A percentile compares a stretch with the other conserved stretches of the same genome.
phyloP scores from a whole-genome alignment of 768 basidiomycete genomes.

The Russula olivacea region DNA sequence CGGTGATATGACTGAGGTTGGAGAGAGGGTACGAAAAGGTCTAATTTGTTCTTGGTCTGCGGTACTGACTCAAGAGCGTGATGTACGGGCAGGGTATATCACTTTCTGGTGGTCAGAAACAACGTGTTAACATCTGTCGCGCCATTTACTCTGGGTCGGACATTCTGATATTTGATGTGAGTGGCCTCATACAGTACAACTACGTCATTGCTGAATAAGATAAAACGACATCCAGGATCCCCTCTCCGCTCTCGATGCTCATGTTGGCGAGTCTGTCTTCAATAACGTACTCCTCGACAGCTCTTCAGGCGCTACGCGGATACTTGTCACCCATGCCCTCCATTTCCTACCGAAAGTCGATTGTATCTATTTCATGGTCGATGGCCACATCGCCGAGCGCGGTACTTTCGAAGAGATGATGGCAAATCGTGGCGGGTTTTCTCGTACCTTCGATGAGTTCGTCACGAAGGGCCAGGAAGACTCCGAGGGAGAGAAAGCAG shows the following conservation, averaged over 20 bases:
- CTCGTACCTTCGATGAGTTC: constrained; percentile 45
- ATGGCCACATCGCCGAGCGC: constrained; percentile 72
- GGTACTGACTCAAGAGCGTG: neutral
- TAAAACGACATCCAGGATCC: constrained; percentile 49
- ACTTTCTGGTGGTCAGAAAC: constrained; percentile 75
- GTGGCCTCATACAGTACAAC: constrained; percentile 17
- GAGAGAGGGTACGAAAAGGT: constrained; percentile 46
- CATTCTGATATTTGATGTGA: constrained; percentile 75
- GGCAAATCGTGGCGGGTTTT: constrained; percentile 55
- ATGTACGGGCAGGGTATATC: constrained; percentile 60
- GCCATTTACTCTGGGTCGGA: constrained; percentile 83
- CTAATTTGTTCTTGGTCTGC: neutral
- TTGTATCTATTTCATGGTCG: constrained; percentile 72
- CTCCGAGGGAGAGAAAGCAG: constrained; percentile 39
- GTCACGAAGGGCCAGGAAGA: constrained; percentile 52
- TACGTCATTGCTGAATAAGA: neutral
- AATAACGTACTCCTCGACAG: constrained; percentile 70
- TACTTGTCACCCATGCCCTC: constrained; percentile 88
- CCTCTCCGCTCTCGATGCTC: constrained; percentile 86
- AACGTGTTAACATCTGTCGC: constrained; percentile 80
- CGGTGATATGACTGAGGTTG: constrained; percentile 81
- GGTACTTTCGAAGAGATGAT: constrained; percentile 77
- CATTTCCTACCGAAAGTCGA: constrained; percentile 87
- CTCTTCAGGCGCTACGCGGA: constrained; percentile 63
- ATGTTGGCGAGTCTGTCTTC: constrained; percentile 85